phyloP scores from a whole-genome alignment of 306 rosid genomes.

The Castanospermum australe region DNA sequence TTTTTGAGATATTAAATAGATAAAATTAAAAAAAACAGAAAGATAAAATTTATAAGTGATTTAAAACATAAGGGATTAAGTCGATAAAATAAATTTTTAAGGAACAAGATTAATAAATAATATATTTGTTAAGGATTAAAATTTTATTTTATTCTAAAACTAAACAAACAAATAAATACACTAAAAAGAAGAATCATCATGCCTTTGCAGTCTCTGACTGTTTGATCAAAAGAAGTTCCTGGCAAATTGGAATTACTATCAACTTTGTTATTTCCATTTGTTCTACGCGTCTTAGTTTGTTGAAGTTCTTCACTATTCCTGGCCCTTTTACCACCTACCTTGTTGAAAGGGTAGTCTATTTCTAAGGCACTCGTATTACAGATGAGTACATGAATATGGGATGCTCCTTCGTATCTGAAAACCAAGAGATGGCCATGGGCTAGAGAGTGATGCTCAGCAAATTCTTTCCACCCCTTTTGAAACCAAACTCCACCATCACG shows the following conservation, averaged over 20 bases:
- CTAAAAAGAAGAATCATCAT: background rate
- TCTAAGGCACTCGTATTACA: background rate
- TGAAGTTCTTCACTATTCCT: background rate
- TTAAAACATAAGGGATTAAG: too few relatives aligned
- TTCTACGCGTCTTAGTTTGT: background rate
- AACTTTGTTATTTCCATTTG: background rate
- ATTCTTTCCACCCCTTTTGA: conserved; percentile 39
- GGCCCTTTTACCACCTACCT: background rate
- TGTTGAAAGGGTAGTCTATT: conserved; percentile 18
- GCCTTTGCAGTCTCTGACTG: background rate
- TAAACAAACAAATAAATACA: background rate
- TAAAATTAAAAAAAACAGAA: too few relatives aligned
- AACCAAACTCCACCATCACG: conserved; percentile 28
- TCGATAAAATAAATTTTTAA: too few relatives aligned
- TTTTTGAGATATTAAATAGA: too few relatives aligned
- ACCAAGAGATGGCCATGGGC: conserved; percentile 21
- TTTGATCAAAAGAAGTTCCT: background rate
- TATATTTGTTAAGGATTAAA: too few relatives aligned
- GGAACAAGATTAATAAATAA: too few relatives aligned
- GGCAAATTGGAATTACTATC: background rate
- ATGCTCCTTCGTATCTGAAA: conserved; percentile 22
- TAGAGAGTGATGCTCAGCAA: conserved; percentile 26
- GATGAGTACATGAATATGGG: background rate
- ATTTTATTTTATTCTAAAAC: too few relatives aligned
- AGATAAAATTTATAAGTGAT: too few relatives aligned